Evolutionary conservation across 2,329 filamentous ascomycete genomes (phyloP), one percentile per base, ranked within the genome.

Genomic region (Torrubiella hemipterigena): DNA sequence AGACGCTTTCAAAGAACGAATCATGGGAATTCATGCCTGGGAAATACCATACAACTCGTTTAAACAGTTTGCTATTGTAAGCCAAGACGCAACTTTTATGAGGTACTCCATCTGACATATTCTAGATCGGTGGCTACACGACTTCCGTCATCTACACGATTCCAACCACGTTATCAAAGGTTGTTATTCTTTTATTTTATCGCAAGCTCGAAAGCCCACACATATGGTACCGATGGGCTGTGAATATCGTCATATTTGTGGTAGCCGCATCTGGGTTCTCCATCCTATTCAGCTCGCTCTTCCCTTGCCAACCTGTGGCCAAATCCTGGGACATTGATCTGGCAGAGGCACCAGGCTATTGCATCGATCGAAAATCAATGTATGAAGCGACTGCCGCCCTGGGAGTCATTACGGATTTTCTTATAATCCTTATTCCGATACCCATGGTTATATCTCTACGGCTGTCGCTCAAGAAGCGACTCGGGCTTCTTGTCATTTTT

Each of bases 381-480:
- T 67, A 67, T 38, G 56, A 67, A 16, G 50, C 57, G 14, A 65
- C 63, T n/a, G 62, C 64, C 0, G 55, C 54, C 1, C 47, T 58
- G 12, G 65, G 65, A 29, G 61, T 67, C 17, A 34, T 58, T 6
- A 65, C 63, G 1, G 63, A 69, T 37, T 32, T 68, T 1, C 35
- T 66, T 12, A 55, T 65, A 5, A 61, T 63, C 27, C 38, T 52
- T 0, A 46, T 68, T 4, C 65, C 63, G 0, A 55, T 67, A 12
- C 58, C 56, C 0, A 60, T 60, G 17, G 48, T 69, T 2, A 40
- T 59, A 22, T 48, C 45, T 1, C 40, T 68, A 3, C 58, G 59
- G 29, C 56, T 69, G 39, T 58, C 60, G 0, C 37, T 39, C 20
- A 53, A 52, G n/a, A 62, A 67, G 32, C 68, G 64, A 39, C 36